Base-by-base conservation (phyloP, 805 yeast species). In the Cyberlindnera subsufficiens region DNA sequence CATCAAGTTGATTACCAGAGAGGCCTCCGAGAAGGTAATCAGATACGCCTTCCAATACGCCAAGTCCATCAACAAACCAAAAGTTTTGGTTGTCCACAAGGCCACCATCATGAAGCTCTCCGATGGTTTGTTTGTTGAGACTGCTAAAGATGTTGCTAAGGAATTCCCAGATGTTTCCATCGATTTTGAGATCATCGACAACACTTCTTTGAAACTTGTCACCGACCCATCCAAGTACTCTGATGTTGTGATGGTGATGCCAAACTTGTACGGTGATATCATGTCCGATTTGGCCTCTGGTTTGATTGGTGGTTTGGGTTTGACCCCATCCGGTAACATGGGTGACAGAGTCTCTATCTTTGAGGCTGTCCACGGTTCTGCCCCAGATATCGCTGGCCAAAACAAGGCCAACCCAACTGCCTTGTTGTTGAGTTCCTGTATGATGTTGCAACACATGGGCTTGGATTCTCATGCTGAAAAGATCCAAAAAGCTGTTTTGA, bases 321-420 rank as follows among this genome's bases (percentile, higher is more conserved):
- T 93, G 67, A 93, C 99, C 49, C 99, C 99, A 55, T 88, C 96
- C 47, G 99, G 96, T 68, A 93, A 93, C 81, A 93, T 93, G 90
- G 99, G 99, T 75, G 87, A 88, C 77, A 83, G 86, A 67, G 96
- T 91, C 51, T 88, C 97, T 44, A 91, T 93, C 66, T 93, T 93
- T 68, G 99, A 93, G 80, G 99, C 99, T 53, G 99, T 93, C 63
- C 99, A 93, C 69, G 99, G 99, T 68, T 90, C 98, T 45, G 99
- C 99, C 51, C 99, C 99, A 58, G 99, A 93, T 68, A 93, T 93
- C 63, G 98, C 98, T 50, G 99, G 99, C 64, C 88, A 93, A 78
- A 95, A 96, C 65, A 80, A 87, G 66, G 99, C 99, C 53, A 93
- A 93, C 81, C 99, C 99, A 73, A 93, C 99, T 49, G 99, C 99